Evolutionary conservation across 2,329 filamentous ascomycete species (phyloP).

Genomic region (Diaporthe sp.): DNA sequence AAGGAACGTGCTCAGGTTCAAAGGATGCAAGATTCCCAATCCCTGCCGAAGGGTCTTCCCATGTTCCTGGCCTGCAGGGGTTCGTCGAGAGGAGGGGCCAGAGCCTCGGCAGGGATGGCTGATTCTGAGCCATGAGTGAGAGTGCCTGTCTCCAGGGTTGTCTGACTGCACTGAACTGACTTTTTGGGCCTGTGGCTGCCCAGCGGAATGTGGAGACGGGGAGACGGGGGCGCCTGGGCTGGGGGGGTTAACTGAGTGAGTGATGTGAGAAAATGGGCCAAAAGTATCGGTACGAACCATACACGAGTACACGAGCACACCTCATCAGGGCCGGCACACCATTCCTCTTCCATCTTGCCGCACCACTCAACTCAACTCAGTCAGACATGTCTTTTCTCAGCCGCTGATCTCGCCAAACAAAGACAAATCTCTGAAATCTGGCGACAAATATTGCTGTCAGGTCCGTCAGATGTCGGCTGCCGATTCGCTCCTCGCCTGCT

Average conservation of each 20-base stretch:
- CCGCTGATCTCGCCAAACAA: conserved; percentile 29
- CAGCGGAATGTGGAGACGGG: conserved; percentile 2
- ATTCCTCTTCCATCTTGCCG: conserved; percentile 11
- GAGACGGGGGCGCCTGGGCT: neutral
- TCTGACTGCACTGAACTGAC: neutral
- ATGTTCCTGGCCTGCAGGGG: conserved; percentile 22
- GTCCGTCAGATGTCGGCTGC: conserved; percentile 1
- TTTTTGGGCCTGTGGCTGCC: conserved; percentile 13
- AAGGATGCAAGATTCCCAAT: conserved; percentile 14
- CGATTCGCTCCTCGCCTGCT: neutral
- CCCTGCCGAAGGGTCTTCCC: conserved; percentile 22
- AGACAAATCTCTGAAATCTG: conserved; percentile 15
- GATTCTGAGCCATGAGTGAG: neutral
- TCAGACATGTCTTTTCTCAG: conserved; percentile 19
- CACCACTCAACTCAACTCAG: neutral
- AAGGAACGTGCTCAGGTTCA: conserved; percentile 28
- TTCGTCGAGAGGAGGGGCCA: neutral
- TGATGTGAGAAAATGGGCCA: neutral
- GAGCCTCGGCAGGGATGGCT: conserved; percentile 24
- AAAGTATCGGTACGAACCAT: conserved; percentile 33
- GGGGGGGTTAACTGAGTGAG: too few relatives aligned
- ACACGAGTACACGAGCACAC: too few relatives aligned
- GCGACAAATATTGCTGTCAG: conserved; percentile 16
- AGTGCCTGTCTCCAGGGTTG: too few relatives aligned
- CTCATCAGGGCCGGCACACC: neutral